Base-by-base conservation (phyloP, 2,329 filamentous ascomycete species). In the Bipolaris oryzae region DNA sequence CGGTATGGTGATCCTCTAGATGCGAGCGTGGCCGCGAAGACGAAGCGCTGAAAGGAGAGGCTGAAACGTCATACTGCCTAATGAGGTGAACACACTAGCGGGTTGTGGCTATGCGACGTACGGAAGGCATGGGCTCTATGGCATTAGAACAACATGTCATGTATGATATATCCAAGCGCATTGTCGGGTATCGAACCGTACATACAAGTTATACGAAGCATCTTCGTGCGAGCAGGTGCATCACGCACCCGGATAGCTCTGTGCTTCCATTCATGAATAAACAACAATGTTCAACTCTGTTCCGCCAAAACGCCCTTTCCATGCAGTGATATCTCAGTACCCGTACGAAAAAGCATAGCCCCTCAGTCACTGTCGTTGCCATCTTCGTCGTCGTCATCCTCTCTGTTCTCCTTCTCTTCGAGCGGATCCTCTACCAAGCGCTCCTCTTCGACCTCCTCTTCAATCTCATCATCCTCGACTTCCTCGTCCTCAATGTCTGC, bases 361-460 rank as follows among this genome's bases (percentile, higher is more conserved):
- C 31, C 44, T 71, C 63, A 77, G 62, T 76, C 75, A 49, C 74
- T 76, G 45, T 78, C 76, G 28, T 79, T 87, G 62, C 89, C 87
- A 55, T 88, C 86, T 23, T 79, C 73, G 55, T 79, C 73, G 56
- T 79, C 78, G 49, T 79, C 78, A 15, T 80, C 77, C 3, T 76
- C 74, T 7, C 79, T 76, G 2, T 67, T 73, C 38, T 79, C 79
- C 18, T 80, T 79, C 3, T 81, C 81, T 61, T 78, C 79, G 4
- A 76, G 66, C 46, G 61, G 66, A 57, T 79, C 76, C 23, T 78
- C 78, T 16, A 78, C 77, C 50, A 80, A 70, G 33, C 80, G 80
- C 44, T 83, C 82, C 28, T 84, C 83, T 9, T 79, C 77, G 4
- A 80, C 80, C 48, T 85, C 83, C 38, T 85, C 82, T 42, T 84